Conservation (phyloP, 2,329 filamentous ascomycete genomes). For the Reticulascus tulasneorum region DNA sequence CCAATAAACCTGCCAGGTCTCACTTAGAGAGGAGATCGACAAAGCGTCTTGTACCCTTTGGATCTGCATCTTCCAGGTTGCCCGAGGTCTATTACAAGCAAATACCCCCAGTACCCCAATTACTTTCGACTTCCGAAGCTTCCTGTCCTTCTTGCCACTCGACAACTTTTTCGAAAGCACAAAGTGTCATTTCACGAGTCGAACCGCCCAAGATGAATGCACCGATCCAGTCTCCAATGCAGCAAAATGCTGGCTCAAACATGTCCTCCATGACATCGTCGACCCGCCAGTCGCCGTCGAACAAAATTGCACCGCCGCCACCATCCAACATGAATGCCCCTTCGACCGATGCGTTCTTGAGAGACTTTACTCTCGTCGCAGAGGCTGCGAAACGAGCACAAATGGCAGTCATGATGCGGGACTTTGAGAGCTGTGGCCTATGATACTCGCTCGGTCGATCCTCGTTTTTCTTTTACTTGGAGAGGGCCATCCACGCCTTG, state of each 20-base stretch:
- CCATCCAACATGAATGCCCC: conserved; percentile 23
- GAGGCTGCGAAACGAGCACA: conserved; percentile 92
- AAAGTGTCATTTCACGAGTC: background rate
- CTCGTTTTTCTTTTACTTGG: no score
- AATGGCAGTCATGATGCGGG: conserved; percentile 82
- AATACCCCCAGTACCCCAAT: no score
- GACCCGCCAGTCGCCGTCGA: conserved; percentile 25
- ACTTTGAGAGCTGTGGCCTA: conserved; percentile 71
- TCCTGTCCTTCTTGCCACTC: background rate
- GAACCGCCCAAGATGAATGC: conserved; percentile 12
- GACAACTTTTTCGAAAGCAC: background rate
- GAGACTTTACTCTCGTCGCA: conserved; percentile 80
- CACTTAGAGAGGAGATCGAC: no score
- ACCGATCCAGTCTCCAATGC: conserved; percentile 9
- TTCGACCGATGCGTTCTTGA: conserved; percentile 60
- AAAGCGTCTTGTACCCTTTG: no score
- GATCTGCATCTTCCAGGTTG: no score
- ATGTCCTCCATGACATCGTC: conserved; percentile 21
- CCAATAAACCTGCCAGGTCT: no score
- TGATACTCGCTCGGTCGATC: conserved; percentile 21
- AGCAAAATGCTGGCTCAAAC: conserved; percentile 10
- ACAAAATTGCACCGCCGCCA: conserved; percentile 14
- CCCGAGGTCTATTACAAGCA: no score
- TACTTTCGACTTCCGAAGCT: no score
- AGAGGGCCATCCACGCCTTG: no score